phyloP scores from a whole-genome alignment of 2,329 filamentous ascomycete species.

The Aspergillus versicolor region DNA sequence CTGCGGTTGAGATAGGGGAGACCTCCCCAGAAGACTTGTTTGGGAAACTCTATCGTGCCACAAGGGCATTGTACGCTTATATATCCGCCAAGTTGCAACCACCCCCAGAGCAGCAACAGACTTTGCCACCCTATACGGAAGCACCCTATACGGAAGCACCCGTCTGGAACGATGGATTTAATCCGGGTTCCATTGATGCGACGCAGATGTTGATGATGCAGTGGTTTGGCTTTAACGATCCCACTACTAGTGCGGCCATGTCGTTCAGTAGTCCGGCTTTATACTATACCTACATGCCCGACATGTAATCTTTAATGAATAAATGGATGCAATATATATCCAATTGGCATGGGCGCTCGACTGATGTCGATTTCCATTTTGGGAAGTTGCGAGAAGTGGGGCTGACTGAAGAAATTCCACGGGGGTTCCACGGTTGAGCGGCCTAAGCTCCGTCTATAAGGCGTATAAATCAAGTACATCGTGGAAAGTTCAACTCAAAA shows the following conservation, averaged over 20 bases:
- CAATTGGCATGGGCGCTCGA: not conserved
- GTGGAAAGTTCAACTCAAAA: not conserved
- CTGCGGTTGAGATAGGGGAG: not conserved
- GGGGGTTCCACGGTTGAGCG: not conserved
- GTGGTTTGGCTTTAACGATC: not conserved
- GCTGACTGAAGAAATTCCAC: not conserved
- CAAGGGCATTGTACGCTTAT: not conserved
- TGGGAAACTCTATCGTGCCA: not conserved
- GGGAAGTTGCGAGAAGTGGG: constrained; percentile 29
- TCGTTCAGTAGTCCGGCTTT: not conserved
- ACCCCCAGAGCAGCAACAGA: not conserved
- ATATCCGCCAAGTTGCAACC: not conserved
- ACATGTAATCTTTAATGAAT: not conserved
- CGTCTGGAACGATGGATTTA: not conserved
- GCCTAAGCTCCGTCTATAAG: not conserved
- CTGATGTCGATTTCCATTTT: constrained; percentile 13
- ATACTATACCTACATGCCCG: not conserved
- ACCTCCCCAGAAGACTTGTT: not conserved
- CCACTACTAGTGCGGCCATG: not conserved
- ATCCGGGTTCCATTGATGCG: not conserved
- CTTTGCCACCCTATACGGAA: not conserved
- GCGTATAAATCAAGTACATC: not conserved
- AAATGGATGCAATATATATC: not conserved
- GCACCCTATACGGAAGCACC: not conserved
- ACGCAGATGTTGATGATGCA: not conserved